Base-by-base conservation (phyloP, 1,139 yeast genomes). In the Magnusiomyces suaveolens region DNA sequence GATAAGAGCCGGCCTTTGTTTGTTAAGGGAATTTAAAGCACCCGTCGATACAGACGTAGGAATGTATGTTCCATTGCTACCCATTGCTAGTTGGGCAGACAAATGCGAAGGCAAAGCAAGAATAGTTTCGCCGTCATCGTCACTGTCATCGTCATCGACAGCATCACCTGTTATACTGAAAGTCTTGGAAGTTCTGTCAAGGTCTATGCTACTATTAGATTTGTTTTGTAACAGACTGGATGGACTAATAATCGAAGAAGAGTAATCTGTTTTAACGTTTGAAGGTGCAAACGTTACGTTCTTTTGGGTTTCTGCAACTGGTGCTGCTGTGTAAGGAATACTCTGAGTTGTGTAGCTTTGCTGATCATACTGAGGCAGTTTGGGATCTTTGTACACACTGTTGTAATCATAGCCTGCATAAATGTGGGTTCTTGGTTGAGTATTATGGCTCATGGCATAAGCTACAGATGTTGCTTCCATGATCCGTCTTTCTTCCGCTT, bases 371-470 rank as follows among this genome's bases (percentile, higher is more conserved):
- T 54, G 55, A 33, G 53, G 52, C 49, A 38, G 59, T 3, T 59
- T 58, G 2, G 68, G 68, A 8, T 66, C 61, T 50, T 62, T 63
- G 65, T 85, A 87, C 23, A 88, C 96, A 1, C 92, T 79, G 66
- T 87, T 87, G 69, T 88, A 88, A 70, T 89, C 96, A 67, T 89
- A 89, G 66, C 83, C 83, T 38, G 60, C 49, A 72, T 87, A 85
- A 65, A 83, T 83, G 51, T 95, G 92, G 69, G 94, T 77, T 59
- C 81, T 77, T 57, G 87, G 81, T 63, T 81, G 80, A 41, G 85
- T 83, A 67, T 85, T 84, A 69, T 86, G 95, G 2, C 90, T 82
- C 59, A 83, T 75, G 46, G 90, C 86, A 62, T 63, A 61, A 3
- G 70, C 69, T 24, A 64, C 68, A 21, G 66, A 61, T 51, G 61